Conservation (phyloP, 2,329 filamentous ascomycete species). For the Phialophora tarda region DNA sequence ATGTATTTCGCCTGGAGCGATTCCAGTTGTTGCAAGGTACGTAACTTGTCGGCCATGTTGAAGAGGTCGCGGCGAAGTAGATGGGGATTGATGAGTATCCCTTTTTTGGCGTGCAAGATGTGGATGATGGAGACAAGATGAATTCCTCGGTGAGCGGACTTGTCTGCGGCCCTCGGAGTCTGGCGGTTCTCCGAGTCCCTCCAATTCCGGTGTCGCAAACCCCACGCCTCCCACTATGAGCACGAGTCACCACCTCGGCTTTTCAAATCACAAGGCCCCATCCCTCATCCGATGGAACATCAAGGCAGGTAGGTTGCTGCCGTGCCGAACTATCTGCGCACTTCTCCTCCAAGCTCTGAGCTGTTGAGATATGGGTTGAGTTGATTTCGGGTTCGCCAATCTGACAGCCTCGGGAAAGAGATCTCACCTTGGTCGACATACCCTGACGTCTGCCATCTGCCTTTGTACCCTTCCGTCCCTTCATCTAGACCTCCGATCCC, state of each 20-base stretch:
- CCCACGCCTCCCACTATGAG: conserved; percentile 1
- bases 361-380: conserved; percentile 12
- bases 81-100: not conserved
- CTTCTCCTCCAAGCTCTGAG: conserved; percentile 7
- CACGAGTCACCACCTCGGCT: conserved; percentile 9
- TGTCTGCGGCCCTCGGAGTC: not conserved
- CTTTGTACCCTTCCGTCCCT: conserved; percentile 13
- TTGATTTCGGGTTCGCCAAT: not conserved
- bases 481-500: conserved; percentile 5
- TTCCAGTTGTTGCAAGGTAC: conserved; percentile 96
- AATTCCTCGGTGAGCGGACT: not conserved
- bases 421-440: conserved; percentile 2
- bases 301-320: not conserved
- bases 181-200: not conserved
- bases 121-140: not conserved
- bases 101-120: not conserved
- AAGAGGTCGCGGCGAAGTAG: not conserved
- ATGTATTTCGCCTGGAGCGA: conserved; percentile 94
- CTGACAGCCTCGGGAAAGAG: conserved; percentile 11
- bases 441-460: not conserved
- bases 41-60: conserved; percentile 87
- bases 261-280: conserved; percentile 18
- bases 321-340: conserved; percentile 17
- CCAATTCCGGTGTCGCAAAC: not conserved
- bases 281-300: conserved; percentile 15